These are phyloP conservation scores for Cymbopogon flexuosus DNA, from an alignment of 202 grass and related monocot genomes.

Conservation along the genomic window DNA sequence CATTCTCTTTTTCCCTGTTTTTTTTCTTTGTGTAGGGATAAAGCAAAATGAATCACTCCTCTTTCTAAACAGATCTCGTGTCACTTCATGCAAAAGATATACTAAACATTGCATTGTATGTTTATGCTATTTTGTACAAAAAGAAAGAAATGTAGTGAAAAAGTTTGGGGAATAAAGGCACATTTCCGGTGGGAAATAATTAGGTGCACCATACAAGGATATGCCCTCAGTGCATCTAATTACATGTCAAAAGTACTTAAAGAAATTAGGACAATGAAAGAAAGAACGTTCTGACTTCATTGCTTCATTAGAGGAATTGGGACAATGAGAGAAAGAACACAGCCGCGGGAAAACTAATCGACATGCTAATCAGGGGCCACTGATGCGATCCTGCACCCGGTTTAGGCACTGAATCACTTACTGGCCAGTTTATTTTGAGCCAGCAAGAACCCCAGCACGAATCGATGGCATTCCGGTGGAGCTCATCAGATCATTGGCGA, in stretches of 20 bases:
- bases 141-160: background rate
- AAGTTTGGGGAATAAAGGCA: background rate
- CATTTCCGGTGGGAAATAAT: background rate
- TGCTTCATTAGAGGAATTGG: background rate
- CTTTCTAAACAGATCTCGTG: conserved; percentile 18
- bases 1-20: background rate
- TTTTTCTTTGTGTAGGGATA: conserved; percentile 35
- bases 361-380: conserved; percentile 11
- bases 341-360: background rate
- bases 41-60: conserved; percentile 22
- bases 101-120: background rate
- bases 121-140: conserved; percentile 8
- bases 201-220: background rate
- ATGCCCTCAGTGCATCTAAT: background rate
- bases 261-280: background rate
- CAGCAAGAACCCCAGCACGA: conserved; percentile 1
- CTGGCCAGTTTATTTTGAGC: background rate
- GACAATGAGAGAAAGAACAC: too few species aligned
- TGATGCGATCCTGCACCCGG: background rate
- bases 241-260: background rate
- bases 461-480: conserved; percentile 9
- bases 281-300: background rate
- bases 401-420: background rate
- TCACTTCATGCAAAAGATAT: conserved; percentile 24
- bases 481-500: conserved; percentile 24